Percentiles rank a stretch among this genome's conserved stretches.
These are phyloP conservation scores for Arthonia radiata DNA, from an alignment of 495 filamentous ascomycete species.

Conservation along the genomic window DNA sequence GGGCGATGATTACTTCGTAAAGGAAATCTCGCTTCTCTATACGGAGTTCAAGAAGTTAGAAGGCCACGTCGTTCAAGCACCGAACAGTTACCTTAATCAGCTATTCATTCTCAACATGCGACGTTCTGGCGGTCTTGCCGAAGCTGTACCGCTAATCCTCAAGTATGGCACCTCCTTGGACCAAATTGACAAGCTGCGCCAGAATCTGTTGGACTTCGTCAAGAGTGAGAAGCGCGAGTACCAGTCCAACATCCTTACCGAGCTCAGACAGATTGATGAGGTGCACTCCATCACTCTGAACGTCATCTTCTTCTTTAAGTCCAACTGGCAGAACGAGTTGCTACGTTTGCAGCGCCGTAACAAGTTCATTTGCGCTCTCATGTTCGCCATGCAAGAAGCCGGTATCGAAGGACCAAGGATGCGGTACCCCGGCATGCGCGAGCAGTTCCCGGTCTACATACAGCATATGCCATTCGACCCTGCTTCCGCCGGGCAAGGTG, in stretches of 20 bases:
- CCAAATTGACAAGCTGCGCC: conserved; percentile 63
- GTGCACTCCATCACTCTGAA: conserved; percentile 62
- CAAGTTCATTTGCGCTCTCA: conserved; percentile 83
- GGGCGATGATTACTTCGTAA: conserved; percentile 89
- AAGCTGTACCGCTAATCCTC: conserved; percentile 60
- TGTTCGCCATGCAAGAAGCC: conserved; percentile 62
- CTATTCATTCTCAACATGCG: conserved; percentile 91
- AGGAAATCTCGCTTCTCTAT: conserved; percentile 81
- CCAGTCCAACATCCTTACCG: conserved; percentile 71
- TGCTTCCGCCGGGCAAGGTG: conserved; percentile 16
- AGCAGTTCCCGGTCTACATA: conserved; percentile 34
- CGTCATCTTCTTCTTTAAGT: conserved; percentile 95
- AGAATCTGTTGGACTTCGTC: conserved; percentile 68
- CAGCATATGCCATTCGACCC: conserved; percentile 16
- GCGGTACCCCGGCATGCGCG: conserved; percentile 41
- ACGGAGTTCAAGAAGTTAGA: conserved; percentile 98
- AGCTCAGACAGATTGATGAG: conserved; percentile 42
- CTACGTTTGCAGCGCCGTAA: conserved; percentile 75
- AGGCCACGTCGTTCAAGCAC: conserved; percentile 84
- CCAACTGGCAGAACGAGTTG: conserved; percentile 80
- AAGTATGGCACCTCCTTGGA: conserved; percentile 76
- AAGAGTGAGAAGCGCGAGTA: conserved; percentile 74
- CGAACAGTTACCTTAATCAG: conserved; percentile 77
- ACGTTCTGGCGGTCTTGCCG: conserved; percentile 66
- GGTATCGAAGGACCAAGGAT: conserved; percentile 72